Evolutionary conservation across 2,329 filamentous ascomycete species (phyloP), one percentile per base, ranked within the genome.

Genomic region (Chalaropsis ovoidea): DNA sequence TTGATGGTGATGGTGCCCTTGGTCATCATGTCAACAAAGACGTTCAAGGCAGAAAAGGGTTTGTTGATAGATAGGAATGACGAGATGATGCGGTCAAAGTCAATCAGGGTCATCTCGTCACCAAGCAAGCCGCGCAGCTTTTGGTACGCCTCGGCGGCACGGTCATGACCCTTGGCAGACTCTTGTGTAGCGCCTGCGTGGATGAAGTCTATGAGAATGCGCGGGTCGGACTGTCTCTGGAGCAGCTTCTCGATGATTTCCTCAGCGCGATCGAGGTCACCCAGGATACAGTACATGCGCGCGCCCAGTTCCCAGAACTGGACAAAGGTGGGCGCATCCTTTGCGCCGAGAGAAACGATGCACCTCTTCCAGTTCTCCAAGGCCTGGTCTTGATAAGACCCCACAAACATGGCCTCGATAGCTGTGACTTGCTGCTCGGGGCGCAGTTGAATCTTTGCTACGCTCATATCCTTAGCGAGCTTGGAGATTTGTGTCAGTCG

Each of bases 11-110:
- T 74, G 56, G 77, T 72, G 4, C 81, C 81, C 3, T 82, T 81
- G 66, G 84, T 83, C 85, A 95, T 91, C 90, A 96, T 95, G 73
- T 96, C 90, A 70, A 87, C 89, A 74, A 95, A 95, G 0, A 90
- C 84, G 64, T 84, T 83, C 65, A 93, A 80, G 0, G 89, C 89
- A 67, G 86, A 80, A 67, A 87, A 82, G 5, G 83, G 79, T 67
- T 86, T 80, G 64, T 84, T 82, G 6, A 83, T 80, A 24, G 85
- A 79, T 31, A 96, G 76, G 71, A 95, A 89, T 56, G 82, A 82
- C 22, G 86, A 81, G 60, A 87, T 85, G 43, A 92, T 81, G 68
- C 82, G 78, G 72, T 95, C 90, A 70, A 92, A 95, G 71, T 95
- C 88, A 19, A 84, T 77, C 71, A 92, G 85, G 2, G 78, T 82